phyloP scores from a whole-genome alignment of 306 rosid species.

The Mimosa bimucronata region DNA sequence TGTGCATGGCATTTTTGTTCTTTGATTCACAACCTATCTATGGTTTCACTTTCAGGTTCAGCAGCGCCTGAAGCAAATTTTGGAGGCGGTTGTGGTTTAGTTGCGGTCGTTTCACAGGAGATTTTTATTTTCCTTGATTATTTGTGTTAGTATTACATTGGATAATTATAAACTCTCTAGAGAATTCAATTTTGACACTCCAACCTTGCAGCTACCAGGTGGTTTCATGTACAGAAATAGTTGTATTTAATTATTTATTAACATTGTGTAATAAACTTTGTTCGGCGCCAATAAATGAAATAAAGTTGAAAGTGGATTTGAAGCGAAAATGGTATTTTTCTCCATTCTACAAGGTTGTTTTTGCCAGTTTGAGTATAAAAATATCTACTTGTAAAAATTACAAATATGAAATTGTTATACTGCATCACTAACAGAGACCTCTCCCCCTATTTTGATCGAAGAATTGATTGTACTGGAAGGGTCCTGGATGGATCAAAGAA shows the following conservation, averaged over 20 bases:
- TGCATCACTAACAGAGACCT: too few relatives aligned
- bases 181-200: conserved; percentile 41
- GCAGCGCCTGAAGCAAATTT: conserved; percentile 36
- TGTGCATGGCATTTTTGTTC: conserved; percentile 5
- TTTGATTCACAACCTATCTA: conserved; percentile 29
- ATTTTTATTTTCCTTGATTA: not conserved
- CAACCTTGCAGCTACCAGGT: not conserved
- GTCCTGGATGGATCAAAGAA: too few relatives aligned
- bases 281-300: not conserved
- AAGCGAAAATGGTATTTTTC: not conserved
- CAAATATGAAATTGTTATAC: not conserved
- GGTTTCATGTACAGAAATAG: conserved; percentile 33
- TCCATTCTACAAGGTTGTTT: not conserved
- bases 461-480: too few relatives aligned
- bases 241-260: not conserved
- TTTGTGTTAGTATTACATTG: not conserved
- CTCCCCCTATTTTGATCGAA: too few relatives aligned
- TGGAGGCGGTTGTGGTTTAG: not conserved
- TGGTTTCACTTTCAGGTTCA: conserved; percentile 58
- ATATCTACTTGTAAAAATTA: not conserved
- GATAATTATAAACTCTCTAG: not conserved
- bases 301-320: not conserved
- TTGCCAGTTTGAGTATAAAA: not conserved
- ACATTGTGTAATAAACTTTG: not conserved
- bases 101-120: conserved; percentile 29